Evolutionary conservation across 768 basidiomycete species (phyloP).

Genomic region (Termitomyces sp.): DNA sequence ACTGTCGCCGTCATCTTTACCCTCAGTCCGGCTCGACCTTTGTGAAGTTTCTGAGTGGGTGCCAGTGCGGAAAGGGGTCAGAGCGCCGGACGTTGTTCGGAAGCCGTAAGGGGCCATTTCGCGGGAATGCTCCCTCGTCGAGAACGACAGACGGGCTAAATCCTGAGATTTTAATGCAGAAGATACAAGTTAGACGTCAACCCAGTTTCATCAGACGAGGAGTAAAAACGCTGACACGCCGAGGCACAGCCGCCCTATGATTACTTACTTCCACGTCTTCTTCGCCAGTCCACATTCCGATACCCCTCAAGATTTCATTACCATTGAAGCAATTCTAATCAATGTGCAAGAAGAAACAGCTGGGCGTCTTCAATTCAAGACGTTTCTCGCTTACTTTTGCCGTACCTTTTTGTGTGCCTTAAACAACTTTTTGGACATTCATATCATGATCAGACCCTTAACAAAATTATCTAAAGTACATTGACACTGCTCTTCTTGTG

Average conservation of each 20-base stretch:
- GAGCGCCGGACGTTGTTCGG: constrained; percentile 19
- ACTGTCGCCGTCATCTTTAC: constrained; percentile 9
- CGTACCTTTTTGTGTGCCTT: constrained; percentile 10
- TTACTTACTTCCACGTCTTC: constrained; percentile 12
- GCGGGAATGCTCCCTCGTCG: constrained; percentile 11
- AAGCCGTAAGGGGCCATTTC: constrained; percentile 16
- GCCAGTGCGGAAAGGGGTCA: constrained; percentile 18
- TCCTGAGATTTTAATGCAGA: constrained; percentile 3
- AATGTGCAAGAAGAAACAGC: neutral
- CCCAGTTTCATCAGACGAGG: constrained; percentile 10
- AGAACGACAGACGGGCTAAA: constrained; percentile 16
- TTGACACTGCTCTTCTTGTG: neutral
- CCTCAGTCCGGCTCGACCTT: constrained; percentile 8
- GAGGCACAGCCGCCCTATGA: constrained; percentile 13
- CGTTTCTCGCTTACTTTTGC: constrained; percentile 10
- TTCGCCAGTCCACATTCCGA: constrained; percentile 5
- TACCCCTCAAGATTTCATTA: constrained; percentile 1
- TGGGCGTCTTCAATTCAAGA: constrained; percentile 10
- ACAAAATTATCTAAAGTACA: neutral
- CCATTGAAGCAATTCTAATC: neutral
- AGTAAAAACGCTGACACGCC: constrained; percentile 12
- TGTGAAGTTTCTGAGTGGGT: constrained; percentile 12
- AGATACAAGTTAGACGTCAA: constrained; percentile 13
- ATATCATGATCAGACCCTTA: neutral
- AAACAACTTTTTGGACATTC: neutral